These are phyloP conservation scores for Tylopilus intermedius DNA, from an alignment of 768 basidiomycete species.

Conservation along the genomic window DNA sequence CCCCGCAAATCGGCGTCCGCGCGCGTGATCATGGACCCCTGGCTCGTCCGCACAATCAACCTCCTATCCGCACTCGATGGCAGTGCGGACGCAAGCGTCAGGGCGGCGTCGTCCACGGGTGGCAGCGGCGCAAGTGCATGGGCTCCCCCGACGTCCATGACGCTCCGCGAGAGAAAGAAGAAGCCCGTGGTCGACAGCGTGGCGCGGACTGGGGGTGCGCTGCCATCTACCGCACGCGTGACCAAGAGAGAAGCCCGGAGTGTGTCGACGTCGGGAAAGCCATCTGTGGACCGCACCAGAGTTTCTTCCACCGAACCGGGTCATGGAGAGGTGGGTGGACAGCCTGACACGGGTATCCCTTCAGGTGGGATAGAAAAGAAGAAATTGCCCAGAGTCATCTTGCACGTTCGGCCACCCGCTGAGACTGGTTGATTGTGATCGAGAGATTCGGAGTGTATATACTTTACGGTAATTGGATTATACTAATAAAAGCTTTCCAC, in stretches of 20 bases:
- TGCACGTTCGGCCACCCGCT: no score
- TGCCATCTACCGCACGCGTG: background rate
- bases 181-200: slow-evolving; percentile 12
- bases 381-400: no score
- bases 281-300: background rate
- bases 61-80: slow-evolving; percentile 11
- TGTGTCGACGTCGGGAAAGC: slow-evolving; percentile 1
- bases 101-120: background rate
- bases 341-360: background rate
- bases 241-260: background rate
- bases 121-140: background rate
- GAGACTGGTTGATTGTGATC: no score
- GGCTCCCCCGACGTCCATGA: slow-evolving; percentile 36
- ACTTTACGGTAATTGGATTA: background rate
- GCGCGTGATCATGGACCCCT: slow-evolving; percentile 36
- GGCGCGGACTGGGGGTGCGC: background rate
- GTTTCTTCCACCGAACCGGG: background rate
- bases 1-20: slow-evolving; percentile 45
- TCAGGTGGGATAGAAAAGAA: slow-evolving; percentile 1
- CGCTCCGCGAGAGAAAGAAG: slow-evolving; percentile 48
- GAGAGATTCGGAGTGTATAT: no score
- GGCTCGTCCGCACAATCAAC: slow-evolving; percentile 53
- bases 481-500: background rate
- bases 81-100: background rate
- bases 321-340: background rate